phyloP scores from a whole-genome alignment of 352 stramenopile genomes.

The Phytopythium delawarense region DNA sequence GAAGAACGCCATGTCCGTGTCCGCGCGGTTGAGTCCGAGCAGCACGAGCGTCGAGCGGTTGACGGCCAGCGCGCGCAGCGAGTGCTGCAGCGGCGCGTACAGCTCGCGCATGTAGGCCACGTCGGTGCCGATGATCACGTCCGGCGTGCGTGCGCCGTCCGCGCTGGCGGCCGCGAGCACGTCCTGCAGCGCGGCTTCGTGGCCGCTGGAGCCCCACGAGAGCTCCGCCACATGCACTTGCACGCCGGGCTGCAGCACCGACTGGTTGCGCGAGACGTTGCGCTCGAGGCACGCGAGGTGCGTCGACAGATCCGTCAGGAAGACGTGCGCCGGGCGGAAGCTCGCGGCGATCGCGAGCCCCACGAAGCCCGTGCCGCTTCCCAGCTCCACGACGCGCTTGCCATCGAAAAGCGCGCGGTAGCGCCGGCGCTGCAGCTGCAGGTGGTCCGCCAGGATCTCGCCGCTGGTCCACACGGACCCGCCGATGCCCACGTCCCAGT shows the following conservation, averaged over 20 bases:
- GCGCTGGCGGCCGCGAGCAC: constrained; percentile 17
- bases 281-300: constrained; percentile 54
- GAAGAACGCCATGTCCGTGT: constrained; percentile 70
- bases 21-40: constrained; percentile 66
- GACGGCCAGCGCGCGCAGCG: constrained; percentile 41
- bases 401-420: constrained; percentile 55
- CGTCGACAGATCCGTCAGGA: constrained; percentile 60
- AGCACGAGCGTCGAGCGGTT: constrained; percentile 44
- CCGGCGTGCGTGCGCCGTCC: constrained; percentile 4
- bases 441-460: constrained; percentile 57
- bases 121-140: constrained; percentile 80
- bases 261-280: constrained; percentile 53
- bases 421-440: constrained; percentile 42
- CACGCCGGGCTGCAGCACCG: constrained; percentile 21
- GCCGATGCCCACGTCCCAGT: constrained; percentile 80
- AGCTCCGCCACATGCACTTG: constrained; percentile 55
- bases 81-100: constrained; percentile 70
- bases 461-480: constrained; percentile 83
- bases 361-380: constrained; percentile 75
- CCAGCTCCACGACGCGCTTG: constrained; percentile 67
- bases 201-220: constrained; percentile 38
- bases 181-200: constrained; percentile 44
- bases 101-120: constrained; percentile 73
- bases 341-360: constrained; percentile 59
- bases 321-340: constrained; percentile 52